A percentile compares a stretch with the other conserved stretches of the same genome.
Conservation (phyloP, 2,329 filamentous ascomycete genomes). For the Knufia petricola region DNA sequence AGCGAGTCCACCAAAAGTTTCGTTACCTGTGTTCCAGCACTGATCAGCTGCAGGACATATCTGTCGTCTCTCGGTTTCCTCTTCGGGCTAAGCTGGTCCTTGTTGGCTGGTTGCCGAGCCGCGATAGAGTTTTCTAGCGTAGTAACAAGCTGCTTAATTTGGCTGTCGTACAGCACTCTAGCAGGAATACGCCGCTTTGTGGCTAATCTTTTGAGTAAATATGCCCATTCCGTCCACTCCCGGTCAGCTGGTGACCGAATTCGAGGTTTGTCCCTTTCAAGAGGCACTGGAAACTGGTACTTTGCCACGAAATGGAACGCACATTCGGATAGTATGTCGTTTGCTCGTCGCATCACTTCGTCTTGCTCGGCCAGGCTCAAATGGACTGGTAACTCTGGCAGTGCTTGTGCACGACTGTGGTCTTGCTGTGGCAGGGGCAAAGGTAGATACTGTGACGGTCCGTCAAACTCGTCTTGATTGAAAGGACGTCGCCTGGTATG, state of each 20-base stretch:
- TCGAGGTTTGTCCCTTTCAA: conserved; percentile 72
- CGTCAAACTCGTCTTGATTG: conserved; percentile 83
- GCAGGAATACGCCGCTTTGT: conserved; percentile 80
- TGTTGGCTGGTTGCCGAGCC: conserved; percentile 46
- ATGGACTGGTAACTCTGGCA: conserved; percentile 73
- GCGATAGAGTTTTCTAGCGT: conserved; percentile 79
- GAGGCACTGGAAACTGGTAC: conserved; percentile 79
- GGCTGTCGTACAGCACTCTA: conserved; percentile 73
- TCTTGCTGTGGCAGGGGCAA: conserved; percentile 61
- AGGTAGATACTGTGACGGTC: conserved; percentile 71
- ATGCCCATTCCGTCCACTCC: conserved; percentile 90
- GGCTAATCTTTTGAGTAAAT: conserved; percentile 72
- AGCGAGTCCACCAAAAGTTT: conserved; percentile 77
- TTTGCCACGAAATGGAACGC: conserved; percentile 86
- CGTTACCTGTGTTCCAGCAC: conserved; percentile 75
- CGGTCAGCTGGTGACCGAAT: conserved; percentile 65
- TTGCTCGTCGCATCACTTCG: conserved; percentile 67
- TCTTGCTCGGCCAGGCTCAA: conserved; percentile 78
- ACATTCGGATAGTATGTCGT: conserved; percentile 74
- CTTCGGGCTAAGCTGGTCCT: conserved; percentile 44
- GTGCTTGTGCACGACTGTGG: conserved; percentile 66
- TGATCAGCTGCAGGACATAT: conserved; percentile 79
- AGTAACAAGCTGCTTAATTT: conserved; percentile 85
- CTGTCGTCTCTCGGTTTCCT: conserved; percentile 78
- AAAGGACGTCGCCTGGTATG: conserved; percentile 41